Conservation (phyloP, 2,329 filamentous ascomycete genomes). For the Pseudogymnoascus sp. region DNA sequence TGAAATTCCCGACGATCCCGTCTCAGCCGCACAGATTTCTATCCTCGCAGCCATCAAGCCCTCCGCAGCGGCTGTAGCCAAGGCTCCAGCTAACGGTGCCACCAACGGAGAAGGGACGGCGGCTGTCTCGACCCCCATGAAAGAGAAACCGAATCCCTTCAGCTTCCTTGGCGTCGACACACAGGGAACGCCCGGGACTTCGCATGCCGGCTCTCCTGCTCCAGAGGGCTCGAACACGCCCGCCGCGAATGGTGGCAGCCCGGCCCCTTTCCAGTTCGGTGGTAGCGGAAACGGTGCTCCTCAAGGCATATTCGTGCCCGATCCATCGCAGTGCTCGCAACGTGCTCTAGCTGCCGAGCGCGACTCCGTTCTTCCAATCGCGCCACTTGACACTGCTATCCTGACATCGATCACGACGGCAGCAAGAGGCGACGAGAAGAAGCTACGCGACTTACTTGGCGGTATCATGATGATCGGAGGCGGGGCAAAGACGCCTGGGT, state of each 20-base stretch:
- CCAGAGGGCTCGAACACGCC: slow-evolving; percentile 71
- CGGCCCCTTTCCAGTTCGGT: slow-evolving; percentile 20
- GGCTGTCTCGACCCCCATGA: slow-evolving; percentile 52
- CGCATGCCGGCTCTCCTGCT: slow-evolving; percentile 77
- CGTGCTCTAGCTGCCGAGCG: slow-evolving; percentile 58
- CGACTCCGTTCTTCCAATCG: slow-evolving; percentile 73
- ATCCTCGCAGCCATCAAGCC: slow-evolving; percentile 55
- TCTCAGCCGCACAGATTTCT: slow-evolving; percentile 73
- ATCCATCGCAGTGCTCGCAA: slow-evolving; percentile 34
- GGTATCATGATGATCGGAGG: slow-evolving; percentile 89
- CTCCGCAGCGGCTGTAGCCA: slow-evolving; percentile 41
- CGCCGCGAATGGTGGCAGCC: slow-evolving; percentile 32
- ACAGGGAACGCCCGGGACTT: slow-evolving; percentile 69
- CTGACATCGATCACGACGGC: slow-evolving; percentile 83
- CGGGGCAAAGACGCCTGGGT: slow-evolving; percentile 70
- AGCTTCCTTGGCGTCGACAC: slow-evolving; percentile 57
- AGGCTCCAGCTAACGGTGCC: slow-evolving; percentile 30
- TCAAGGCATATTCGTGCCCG: slow-evolving; percentile 33
- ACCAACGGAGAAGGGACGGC: slow-evolving; percentile 31
- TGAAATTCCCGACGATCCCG: slow-evolving; percentile 77
- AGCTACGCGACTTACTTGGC: slow-evolving; percentile 80
- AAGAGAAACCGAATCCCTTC: slow-evolving; percentile 58
- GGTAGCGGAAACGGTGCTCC: slow-evolving; percentile 27
- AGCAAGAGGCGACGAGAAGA: slow-evolving; percentile 82
- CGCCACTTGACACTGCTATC: slow-evolving; percentile 82